These are phyloP conservation scores for Talaromyces amestolkiae DNA, from an alignment of 2,329 filamentous ascomycete species.

Conservation along the genomic window DNA sequence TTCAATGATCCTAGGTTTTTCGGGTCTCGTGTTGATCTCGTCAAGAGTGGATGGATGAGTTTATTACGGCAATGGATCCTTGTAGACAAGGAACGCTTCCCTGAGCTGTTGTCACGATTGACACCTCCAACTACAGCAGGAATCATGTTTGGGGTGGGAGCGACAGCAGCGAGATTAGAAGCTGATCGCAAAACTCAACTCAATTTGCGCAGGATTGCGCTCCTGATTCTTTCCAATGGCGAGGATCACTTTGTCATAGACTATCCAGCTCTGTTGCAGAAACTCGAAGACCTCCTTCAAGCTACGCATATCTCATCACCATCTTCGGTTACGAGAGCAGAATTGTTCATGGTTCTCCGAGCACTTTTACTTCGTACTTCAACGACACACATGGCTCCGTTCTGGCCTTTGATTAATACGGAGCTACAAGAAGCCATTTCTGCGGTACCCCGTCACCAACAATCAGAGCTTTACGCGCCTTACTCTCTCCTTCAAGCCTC, in stretches of 20 bases:
- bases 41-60: conserved; percentile 74
- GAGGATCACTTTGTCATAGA: conserved; percentile 78
- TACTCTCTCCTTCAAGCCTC: conserved; percentile 81
- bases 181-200: conserved; percentile 90
- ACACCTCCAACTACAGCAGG: conserved; percentile 85
- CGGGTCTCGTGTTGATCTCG: conserved; percentile 61
- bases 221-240: conserved; percentile 72
- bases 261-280: conserved; percentile 71
- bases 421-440: conserved; percentile 79
- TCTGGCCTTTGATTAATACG: conserved; percentile 87
- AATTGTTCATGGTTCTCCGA: conserved; percentile 84
- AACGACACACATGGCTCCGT: conserved; percentile 71
- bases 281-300: conserved; percentile 78
- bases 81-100: conserved; percentile 82
- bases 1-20: conserved; percentile 92
- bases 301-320: conserved; percentile 87
- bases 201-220: conserved; percentile 77
- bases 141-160: conserved; percentile 97
- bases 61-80: conserved; percentile 80
- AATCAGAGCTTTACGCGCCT: conserved; percentile 74
- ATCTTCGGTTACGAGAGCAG: conserved; percentile 81
- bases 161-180: conserved; percentile 88
- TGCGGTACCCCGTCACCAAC: conserved; percentile 67
- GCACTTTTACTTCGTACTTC: conserved; percentile 77
- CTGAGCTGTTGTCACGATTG: conserved; percentile 75